Conservation (phyloP, 1,284 basidiomycete species). For the Irpex lacteus region DNA sequence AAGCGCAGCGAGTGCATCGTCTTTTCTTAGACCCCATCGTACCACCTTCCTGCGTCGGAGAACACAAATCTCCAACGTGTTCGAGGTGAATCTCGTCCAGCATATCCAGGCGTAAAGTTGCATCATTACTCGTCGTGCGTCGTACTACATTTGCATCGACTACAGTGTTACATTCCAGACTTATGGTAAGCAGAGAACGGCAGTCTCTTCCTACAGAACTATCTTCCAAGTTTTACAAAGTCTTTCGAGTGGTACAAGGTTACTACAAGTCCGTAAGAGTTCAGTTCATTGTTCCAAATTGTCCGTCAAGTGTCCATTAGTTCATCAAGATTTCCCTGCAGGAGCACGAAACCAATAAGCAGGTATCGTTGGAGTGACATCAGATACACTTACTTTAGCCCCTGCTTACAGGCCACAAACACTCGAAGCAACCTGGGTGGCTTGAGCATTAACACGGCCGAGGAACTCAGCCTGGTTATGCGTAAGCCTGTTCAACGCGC, state of each 20-base stretch:
- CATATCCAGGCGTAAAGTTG: too few relatives aligned
- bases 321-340: neutral
- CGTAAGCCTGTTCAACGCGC: constrained; percentile 39
- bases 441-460: constrained; percentile 8
- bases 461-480: constrained; percentile 12
- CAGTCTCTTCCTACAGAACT: neutral
- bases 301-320: neutral
- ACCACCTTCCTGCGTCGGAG: neutral
- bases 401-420: constrained; percentile 33
- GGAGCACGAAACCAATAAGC: neutral
- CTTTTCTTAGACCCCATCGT: neutral
- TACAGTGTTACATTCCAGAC: neutral
- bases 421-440: constrained; percentile 30
- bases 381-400: neutral
- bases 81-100: neutral
- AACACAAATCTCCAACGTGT: neutral
- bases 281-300: constrained; percentile 1
- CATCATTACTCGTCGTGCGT: too few relatives aligned
- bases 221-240: neutral
- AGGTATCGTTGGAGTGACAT: neutral
- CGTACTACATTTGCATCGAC: neutral
- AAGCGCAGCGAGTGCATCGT: neutral
- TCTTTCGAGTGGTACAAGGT: constrained; percentile 1
- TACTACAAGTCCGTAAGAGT: neutral
- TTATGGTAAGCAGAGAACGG: neutral